Evolutionary conservation across 306 rosid species (phyloP).

Genomic region (Cotoneaster glaucophyllus): DNA sequence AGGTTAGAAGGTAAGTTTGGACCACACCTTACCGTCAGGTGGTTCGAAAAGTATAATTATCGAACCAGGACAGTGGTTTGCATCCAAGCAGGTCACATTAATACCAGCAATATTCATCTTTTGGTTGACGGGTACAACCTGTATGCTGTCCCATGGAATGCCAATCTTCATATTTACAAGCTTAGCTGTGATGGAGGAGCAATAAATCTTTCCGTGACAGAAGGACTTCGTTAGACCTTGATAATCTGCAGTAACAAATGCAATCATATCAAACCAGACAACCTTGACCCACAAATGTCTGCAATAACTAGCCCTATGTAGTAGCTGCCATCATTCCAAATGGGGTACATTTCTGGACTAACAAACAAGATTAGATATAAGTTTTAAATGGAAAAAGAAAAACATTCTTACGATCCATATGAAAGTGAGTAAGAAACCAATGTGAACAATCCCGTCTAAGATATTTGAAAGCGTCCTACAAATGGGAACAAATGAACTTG

Average conservation of each 20-base stretch:
- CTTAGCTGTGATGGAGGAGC: conserved; percentile 75
- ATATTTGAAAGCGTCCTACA: conserved; percentile 93
- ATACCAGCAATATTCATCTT: conserved; percentile 61
- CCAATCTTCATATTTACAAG: conserved; percentile 92
- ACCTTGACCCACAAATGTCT: neutral
- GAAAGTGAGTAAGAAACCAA: conserved; percentile 97
- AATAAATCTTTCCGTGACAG: conserved; percentile 83
- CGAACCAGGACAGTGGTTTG: conserved; percentile 96
- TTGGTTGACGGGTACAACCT: conserved; percentile 66
- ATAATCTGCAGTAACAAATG: conserved; percentile 57
- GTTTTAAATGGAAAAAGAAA: neutral
- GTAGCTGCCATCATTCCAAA: neutral
- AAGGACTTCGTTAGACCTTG: conserved; percentile 93
- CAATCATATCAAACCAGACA: conserved; percentile 14
- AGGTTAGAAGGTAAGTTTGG: conserved; percentile 23
- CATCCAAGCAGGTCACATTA: conserved; percentile 87
- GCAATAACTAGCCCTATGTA: neutral
- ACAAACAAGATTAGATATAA: neutral
- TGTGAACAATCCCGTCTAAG: conserved; percentile 87
- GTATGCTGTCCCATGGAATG: conserved; percentile 73
- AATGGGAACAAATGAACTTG: conserved; percentile 18
- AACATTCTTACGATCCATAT: conserved; percentile 83
- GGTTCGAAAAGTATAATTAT: conserved; percentile 85
- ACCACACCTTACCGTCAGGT: conserved; percentile 79
- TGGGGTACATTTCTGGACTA: neutral